These are phyloP conservation scores for Sonneratia caseolaris DNA, from an alignment of 345 rosid genomes.

Conservation along the genomic window DNA sequence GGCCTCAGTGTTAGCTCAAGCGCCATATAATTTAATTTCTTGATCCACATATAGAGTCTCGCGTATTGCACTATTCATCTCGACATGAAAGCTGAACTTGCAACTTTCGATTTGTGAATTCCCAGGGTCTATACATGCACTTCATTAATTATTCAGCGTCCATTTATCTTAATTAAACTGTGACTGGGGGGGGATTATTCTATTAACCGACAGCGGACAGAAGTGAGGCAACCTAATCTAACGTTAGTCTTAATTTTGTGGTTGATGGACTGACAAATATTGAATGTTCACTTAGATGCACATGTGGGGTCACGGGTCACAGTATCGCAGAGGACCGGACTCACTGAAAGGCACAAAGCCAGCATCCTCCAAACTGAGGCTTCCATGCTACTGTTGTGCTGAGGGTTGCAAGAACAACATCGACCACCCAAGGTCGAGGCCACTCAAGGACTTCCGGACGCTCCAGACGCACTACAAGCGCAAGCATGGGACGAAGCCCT, in stretches of 20 bases:
- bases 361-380: constrained; percentile 49
- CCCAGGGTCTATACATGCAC: neutral
- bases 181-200: neutral
- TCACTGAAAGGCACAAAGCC: constrained; percentile 66
- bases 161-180: neutral
- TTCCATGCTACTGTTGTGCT: constrained; percentile 77
- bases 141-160: neutral
- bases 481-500: constrained; percentile 70
- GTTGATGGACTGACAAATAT: neutral
- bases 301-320: constrained; percentile 96
- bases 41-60: neutral
- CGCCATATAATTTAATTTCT: neutral
- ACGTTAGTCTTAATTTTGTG: neutral
- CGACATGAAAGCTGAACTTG: neutral
- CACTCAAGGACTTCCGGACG: constrained; percentile 85
- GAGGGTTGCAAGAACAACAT: constrained; percentile 84
- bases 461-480: constrained; percentile 87
- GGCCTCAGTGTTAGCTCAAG: neutral
- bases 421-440: constrained; percentile 70
- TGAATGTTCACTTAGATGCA: constrained; percentile 50
- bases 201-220: neutral
- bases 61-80: neutral
- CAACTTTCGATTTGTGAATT: neutral
- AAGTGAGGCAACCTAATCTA: neutral
- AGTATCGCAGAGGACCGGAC: constrained; percentile 78